These are phyloP conservation scores for Metarhizium humberi DNA, from an alignment of 2,329 filamentous ascomycete genomes.

Conservation along the genomic window DNA sequence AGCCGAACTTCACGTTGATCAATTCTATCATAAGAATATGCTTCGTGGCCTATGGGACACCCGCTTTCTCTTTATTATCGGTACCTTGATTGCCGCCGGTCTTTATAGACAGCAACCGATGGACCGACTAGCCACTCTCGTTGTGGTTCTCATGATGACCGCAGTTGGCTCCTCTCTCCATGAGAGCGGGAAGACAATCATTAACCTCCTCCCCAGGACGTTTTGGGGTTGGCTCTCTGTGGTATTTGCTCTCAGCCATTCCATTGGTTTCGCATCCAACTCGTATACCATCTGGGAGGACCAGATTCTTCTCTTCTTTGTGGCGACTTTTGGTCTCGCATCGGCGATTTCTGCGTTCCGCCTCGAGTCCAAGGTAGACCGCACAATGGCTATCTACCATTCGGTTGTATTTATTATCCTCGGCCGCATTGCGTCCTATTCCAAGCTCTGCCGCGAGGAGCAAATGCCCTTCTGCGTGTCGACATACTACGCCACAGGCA, in stretches of 20 bases:
- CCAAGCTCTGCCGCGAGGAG: slow-evolving; percentile 89
- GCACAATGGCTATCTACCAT: slow-evolving; percentile 73
- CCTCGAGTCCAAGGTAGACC: slow-evolving; percentile 56
- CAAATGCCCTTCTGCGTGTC: slow-evolving; percentile 96
- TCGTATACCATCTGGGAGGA: slow-evolving; percentile 99
- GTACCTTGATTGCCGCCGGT: slow-evolving; percentile 17
- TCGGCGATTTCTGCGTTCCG: slow-evolving; percentile 67
- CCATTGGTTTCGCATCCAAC: slow-evolving; percentile 91
- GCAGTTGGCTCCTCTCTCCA: slow-evolving; percentile 36
- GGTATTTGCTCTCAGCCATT: slow-evolving; percentile 75
- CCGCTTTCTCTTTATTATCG: slow-evolving; percentile 22
- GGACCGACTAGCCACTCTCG: slow-evolving; percentile 30
- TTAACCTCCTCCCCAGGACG: slow-evolving; percentile 56
- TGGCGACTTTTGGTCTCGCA: slow-evolving; percentile 77
- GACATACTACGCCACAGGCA: slow-evolving; percentile 88
- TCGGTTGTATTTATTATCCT: slow-evolving; percentile 75
- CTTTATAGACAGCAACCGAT: slow-evolving; percentile 23
- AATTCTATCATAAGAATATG: slow-evolving; percentile 21
- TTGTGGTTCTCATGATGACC: slow-evolving; percentile 23
- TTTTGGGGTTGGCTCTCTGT: slow-evolving; percentile 85
- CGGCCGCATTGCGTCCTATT: slow-evolving; percentile 72
- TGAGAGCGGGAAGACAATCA: slow-evolving; percentile 32
- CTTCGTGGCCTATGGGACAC: slow-evolving; percentile 27
- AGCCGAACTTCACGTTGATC: slow-evolving; percentile 30
- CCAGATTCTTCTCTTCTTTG: slow-evolving; percentile 83